phyloP scores from a whole-genome alignment of 768 basidiomycete genomes.

The Pholiota molesta region DNA sequence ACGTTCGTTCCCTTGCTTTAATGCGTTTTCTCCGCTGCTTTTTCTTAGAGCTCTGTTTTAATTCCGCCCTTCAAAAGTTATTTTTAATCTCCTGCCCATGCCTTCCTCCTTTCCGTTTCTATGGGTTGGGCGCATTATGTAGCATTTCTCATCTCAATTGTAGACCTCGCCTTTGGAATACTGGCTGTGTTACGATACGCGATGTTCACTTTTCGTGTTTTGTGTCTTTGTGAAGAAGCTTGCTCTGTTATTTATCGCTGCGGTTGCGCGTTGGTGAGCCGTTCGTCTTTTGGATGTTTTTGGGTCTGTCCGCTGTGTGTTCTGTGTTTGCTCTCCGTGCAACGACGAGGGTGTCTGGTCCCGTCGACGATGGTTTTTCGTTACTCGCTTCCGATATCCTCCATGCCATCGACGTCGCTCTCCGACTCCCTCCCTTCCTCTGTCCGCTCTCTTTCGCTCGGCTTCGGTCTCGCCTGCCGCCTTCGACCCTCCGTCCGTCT shows the following conservation, averaged over 20 bases:
- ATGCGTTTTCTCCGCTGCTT: constrained; percentile 1
- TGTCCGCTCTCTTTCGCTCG: not conserved
- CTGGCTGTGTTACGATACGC: not conserved
- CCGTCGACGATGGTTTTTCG: not conserved
- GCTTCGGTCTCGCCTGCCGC: not conserved
- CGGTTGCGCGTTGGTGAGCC: not conserved
- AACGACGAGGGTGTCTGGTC: no score
- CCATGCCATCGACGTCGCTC: not conserved
- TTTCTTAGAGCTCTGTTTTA: not conserved
- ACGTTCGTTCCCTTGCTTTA: constrained; percentile 5
- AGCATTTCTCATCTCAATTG: not conserved
- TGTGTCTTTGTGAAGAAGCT: no score
- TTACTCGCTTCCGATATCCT: not conserved
- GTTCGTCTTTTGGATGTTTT: not conserved
- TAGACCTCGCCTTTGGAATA: not conserved
- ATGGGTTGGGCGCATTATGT: not conserved
- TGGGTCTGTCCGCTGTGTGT: not conserved
- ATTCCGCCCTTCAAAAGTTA: not conserved
- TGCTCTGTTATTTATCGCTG: not conserved
- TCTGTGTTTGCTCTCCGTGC: not conserved
- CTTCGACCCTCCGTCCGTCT: not conserved
- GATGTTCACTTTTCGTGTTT: no score
- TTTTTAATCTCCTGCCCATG: not conserved
- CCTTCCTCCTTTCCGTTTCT: not conserved
- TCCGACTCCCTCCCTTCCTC: not conserved